Evolutionary conservation across 495 filamentous ascomycete genomes (phyloP), one percentile per base, ranked within the genome.

Genomic region (Tricharina praecox): DNA sequence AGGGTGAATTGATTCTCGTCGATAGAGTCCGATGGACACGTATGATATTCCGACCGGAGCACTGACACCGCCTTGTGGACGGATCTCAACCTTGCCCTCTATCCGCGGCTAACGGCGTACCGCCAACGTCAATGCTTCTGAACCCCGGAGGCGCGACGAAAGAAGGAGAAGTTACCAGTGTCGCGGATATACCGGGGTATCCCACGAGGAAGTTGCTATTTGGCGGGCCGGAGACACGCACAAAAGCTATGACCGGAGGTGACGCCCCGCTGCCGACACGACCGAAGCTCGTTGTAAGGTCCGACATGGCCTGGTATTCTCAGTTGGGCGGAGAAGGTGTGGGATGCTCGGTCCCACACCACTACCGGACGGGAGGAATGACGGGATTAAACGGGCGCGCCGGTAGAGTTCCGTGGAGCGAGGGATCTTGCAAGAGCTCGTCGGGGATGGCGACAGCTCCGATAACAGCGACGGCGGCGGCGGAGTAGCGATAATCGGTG

Each of bases 171-270:
- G 79, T 71, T 70, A 94, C 87, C 78, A 95, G 69, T 3, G 92
- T 97, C 53, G 90, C 92, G 25, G 92, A 94, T 64, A 97, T 96
- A 50, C 90, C 90, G 4, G 90, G 90, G 64, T 97, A 97, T 40
- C 90, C 90, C 52, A 96, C 85, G 52, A 96, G 70, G 59, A 88
- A 94, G 65, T 85, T 88, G 66, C 85, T 90, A 69, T 97, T 97
- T 54, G 90, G 85, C 54, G 86, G 88, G 54, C 90, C 90, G 60
- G 85, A 92, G 70, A 97, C 85, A 70, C 92, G 83, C 68, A 97
- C 90, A 20, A 46, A 46, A 33, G 43, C 43, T 8, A 28, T 16
- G 35, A 46, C 43, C n/a, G 43, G 43, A 18, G 25, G 28, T n/a
- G 25, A 25, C 43, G 24, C 19, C n/a, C 35, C 35, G 18, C 28